phyloP scores from a whole-genome alignment of 2,329 filamentous ascomycete species.

The Talaromyces islandicus region DNA sequence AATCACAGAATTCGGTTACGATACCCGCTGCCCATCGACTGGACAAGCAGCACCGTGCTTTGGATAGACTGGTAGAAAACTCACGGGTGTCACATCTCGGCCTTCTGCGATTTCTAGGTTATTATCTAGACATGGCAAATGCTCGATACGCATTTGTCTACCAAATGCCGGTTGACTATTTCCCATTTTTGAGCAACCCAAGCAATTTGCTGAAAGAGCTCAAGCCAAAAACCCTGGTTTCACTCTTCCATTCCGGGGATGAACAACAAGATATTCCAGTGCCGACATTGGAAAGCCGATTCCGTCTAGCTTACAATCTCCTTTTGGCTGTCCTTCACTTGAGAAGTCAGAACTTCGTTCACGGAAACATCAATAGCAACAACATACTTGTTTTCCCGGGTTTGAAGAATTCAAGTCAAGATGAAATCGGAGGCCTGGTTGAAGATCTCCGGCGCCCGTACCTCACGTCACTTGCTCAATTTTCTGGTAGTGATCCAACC shows the following conservation, averaged over 20 bases:
- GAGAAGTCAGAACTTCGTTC: slow-evolving; percentile 50
- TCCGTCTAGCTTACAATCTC: slow-evolving; percentile 55
- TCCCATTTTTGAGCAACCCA: slow-evolving; percentile 37
- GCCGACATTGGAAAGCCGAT: slow-evolving; percentile 57
- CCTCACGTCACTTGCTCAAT: slow-evolving; percentile 55
- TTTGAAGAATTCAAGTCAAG: slow-evolving; percentile 24
- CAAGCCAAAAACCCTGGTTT: slow-evolving; percentile 37
- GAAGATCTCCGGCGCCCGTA: slow-evolving; percentile 50
- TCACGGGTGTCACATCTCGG: slow-evolving; percentile 36
- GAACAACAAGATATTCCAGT: slow-evolving; percentile 36
- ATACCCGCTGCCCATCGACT: slow-evolving; percentile 25
- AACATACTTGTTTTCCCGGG: slow-evolving; percentile 55
- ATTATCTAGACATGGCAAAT: slow-evolving; percentile 51
- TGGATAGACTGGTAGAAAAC: slow-evolving; percentile 37
- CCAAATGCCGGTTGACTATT: slow-evolving; percentile 48
- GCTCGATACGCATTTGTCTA: slow-evolving; percentile 57
- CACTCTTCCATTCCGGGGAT: slow-evolving; percentile 36
- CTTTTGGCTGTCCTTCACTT: slow-evolving; percentile 52
- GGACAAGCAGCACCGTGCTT: slow-evolving; percentile 30
- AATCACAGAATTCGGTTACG: slow-evolving; percentile 24
- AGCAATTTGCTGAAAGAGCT: slow-evolving; percentile 30
- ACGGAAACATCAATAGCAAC: slow-evolving; percentile 60
- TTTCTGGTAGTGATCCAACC: slow-evolving; percentile 46
- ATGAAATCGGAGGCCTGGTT: slow-evolving; percentile 28
- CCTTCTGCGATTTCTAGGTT: slow-evolving; percentile 42